phyloP scores from a whole-genome alignment of 371 early-diverging fungal species.

The Lichtheimia corymbifera region DNA sequence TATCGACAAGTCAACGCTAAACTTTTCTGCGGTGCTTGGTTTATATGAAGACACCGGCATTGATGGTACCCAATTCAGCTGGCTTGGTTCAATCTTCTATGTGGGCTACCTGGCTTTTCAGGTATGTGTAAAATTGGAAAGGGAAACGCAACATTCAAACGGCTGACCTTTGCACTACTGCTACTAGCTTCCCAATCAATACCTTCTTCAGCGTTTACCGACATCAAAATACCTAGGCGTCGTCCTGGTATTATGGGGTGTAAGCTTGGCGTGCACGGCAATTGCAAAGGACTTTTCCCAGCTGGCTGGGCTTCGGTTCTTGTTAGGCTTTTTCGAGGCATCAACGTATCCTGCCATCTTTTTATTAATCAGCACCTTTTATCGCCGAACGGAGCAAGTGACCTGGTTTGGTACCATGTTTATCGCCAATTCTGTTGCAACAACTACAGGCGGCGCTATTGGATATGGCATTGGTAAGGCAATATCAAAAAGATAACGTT shows the following conservation, averaged over 20 bases:
- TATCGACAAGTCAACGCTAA: conserved; percentile 37
- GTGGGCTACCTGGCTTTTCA: conserved; percentile 36
- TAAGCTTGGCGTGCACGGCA: conserved; percentile 20
- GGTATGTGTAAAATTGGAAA: conserved; percentile 3
- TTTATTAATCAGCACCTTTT: conserved; percentile 31
- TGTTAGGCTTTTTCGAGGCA: conserved; percentile 34
- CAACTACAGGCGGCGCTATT: conserved; percentile 25
- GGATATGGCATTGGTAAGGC: conserved; percentile 28
- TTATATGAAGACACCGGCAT: conserved; percentile 31
- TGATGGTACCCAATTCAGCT: conserved; percentile 21
- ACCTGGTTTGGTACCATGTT: conserved; percentile 33
- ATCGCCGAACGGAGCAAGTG: conserved; percentile 38
- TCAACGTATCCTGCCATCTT: conserved; percentile 37
- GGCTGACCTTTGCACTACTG: not conserved
- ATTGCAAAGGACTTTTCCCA: conserved; percentile 25
- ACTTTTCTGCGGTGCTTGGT: conserved; percentile 29
- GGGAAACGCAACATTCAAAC: not conserved
- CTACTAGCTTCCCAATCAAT: conserved; percentile 35
- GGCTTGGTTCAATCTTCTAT: conserved; percentile 37
- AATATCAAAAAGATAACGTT: too few species aligned
- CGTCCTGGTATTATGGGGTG: conserved; percentile 30
- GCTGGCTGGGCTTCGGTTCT: conserved; percentile 32
- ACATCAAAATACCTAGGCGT: conserved; percentile 29
- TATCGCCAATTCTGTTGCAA: conserved; percentile 25
- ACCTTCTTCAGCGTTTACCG: conserved; percentile 32